Base-by-base conservation (phyloP, 768 basidiomycete genomes). In the Cystofilobasidium bisporidii region DNA sequence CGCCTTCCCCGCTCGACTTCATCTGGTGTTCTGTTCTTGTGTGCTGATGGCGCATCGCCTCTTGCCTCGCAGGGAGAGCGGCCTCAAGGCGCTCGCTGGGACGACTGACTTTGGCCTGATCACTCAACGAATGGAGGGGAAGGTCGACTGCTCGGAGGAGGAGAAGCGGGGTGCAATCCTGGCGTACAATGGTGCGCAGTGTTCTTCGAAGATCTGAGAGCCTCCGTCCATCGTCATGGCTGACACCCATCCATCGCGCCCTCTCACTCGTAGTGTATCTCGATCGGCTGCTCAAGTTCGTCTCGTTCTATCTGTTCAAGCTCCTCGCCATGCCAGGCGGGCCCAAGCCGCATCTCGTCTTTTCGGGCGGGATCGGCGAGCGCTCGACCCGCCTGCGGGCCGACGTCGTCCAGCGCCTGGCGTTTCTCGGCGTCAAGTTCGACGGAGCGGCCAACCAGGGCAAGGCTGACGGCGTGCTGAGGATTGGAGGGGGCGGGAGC, bases 331-430 rank as follows among this genome's bases (percentile, higher is more conserved):
- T 65, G 22, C 69, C 80, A 30, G 82, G 91, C 15, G 87, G 91
- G 74, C 90, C 86, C 1, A 45, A 43, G 30, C 40, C 33, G 12
- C 41, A 61, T 41, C 73, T 93, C 48, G 87, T 92, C 17, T 91
- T 93, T 75, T 82, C 88, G 0, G 91, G 91, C 3, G 91, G 91
- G 0, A 89, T 96, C 62, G 92, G 92, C 0, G 92, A 96, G 77
- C 81, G 81, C 71, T 83, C 85, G 69, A 79, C 77, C 22, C 80
- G 83, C 71, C 76, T 97, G 63, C 78, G 91, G 48, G 74, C 77
- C 47, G 82, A 83, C 24, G 79, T 93, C 22, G 81, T 81, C 4
- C 75, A 80, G 41, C 79, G 81, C 40, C 78, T 86, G 20, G 71
- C 62, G 22, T 87, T 84, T 77, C 74, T 92, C 53, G 89, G 89